Evolutionary conservation across 2,329 filamentous ascomycete genomes (phyloP), one percentile per base, ranked within the genome.

Genomic region (Nemania serpens): DNA sequence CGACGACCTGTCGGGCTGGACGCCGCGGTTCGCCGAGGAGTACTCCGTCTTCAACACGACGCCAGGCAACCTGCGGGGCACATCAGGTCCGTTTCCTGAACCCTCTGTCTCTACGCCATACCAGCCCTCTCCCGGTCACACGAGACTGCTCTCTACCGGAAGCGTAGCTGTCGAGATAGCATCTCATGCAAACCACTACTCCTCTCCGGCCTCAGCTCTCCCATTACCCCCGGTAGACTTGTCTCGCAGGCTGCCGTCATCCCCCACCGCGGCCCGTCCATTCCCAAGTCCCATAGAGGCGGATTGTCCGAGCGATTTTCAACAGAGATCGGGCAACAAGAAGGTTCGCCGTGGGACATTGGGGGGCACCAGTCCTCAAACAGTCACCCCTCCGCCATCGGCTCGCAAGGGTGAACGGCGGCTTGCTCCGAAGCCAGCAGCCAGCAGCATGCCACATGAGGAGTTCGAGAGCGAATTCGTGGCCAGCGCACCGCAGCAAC

Each of bases 1-100:
- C 66, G 75, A 82, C 74, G 79, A 83, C 63, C 73, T 80, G 54
- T 77, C 78, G 66, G 79, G 80, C 66, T 85, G 82, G 81, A 88
- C 85, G 46, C 85, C 85, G 72, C 81, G 80, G 59, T 88, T 87
- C 76, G 84, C 85, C 65, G 84, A 88, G 71, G 85, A 88, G 66
- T 88, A 86, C 69, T 86, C 85, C 64, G 84, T 88, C 69, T 88
- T 88, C 77, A 85, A 86, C 75, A 77, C 81, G n/a, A 87, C 85
- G 9, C 85, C 85, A 15, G 85, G 83, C 49, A 84, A 86, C 70
- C 76, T 87, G 56, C 78, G 77, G 68, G 81, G 77, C 55, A 73
- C 76, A 45, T 76, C 79, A 58, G 77, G 72, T 59, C 72, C 75
- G 13, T 84, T 83, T 70, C 68, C 75, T 65, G 81, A 82, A 66